A percentile compares a stretch with the other conserved stretches of the same genome.
Conservation (phyloP, 2,329 filamentous ascomycete species). For the Biscogniauxia mediterranea region DNA sequence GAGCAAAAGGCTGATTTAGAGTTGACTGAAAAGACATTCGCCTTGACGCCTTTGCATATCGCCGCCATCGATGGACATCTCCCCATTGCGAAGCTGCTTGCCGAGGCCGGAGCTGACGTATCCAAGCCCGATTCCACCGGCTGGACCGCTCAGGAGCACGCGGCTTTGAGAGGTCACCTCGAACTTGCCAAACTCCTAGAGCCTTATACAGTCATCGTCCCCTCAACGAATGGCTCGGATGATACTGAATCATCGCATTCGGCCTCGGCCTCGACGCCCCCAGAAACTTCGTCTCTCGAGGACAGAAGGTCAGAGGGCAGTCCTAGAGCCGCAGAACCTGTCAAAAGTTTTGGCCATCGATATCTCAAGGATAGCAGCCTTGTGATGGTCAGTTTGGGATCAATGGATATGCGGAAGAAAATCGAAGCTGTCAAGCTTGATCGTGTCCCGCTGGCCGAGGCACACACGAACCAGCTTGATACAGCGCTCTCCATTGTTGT, state of each 20-base stretch:
- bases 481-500: slow-evolving; percentile 91
- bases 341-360: slow-evolving; percentile 94
- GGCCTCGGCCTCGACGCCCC: slow-evolving; percentile 40
- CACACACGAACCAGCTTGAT: slow-evolving; percentile 89
- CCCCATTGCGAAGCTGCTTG: slow-evolving; percentile 70
- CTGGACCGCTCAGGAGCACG: slow-evolving; percentile 93
- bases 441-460: slow-evolving; percentile 80
- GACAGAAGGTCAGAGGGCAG: slow-evolving; percentile 54
- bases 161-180: slow-evolving; percentile 84
- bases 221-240: slow-evolving; percentile 30
- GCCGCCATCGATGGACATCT: slow-evolving; percentile 86
- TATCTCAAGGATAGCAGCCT: slow-evolving; percentile 89
- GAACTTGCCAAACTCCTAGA: slow-evolving; percentile 71
- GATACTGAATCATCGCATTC: slow-evolving; percentile 26
- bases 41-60: slow-evolving; percentile 94
- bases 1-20: slow-evolving; percentile 75
- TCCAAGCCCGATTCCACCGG: slow-evolving; percentile 79
- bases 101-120: slow-evolving; percentile 74
- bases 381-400: slow-evolving; percentile 87
- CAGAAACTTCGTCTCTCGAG: slow-evolving; percentile 60
- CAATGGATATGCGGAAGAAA: slow-evolving; percentile 88
- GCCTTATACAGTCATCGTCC: slow-evolving; percentile 42
- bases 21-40: slow-evolving; percentile 76
- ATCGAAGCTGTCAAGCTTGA: slow-evolving; percentile 82
- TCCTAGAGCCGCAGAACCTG: slow-evolving; percentile 64